Evolutionary conservation across 805 yeast genomes (phyloP), one percentile per base, ranked within the genome.

Genomic region (Pichia kluyveri): DNA sequence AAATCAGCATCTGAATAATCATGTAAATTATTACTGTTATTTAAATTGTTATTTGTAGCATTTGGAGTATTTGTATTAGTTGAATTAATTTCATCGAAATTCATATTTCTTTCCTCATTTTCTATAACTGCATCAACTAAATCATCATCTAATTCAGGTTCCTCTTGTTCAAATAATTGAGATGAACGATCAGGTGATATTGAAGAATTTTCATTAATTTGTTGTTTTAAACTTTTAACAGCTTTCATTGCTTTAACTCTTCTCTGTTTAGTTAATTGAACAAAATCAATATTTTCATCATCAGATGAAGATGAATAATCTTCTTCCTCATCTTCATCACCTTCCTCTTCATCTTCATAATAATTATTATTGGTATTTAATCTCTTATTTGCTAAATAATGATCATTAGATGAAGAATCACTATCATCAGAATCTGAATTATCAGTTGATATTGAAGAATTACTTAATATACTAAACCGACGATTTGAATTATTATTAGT

Each of bases 201-300:
- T 8, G 51, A 44, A 7, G 51, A 53, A 19, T 48, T 41, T 34
- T 36, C 42, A 14, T 39, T 41, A 14, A 32, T 34, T 40, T 51
- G 14, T 12, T 50, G 53, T 51, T 58, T 60, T 31, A 55, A 48
- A 3, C 49, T 57, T 45, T 60, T 60, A 4, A 68, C 73, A 1
- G 78, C 77, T 52, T 75, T 74, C 71, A 77, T 67, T 1, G 80
- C 71, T 51, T 67, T 72, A 38, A 77, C 77, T 64, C 83, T 79
- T 52, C 80, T 70, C 60, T 82, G 83, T 10, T 83, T 85, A 36
- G 86, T 84, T 51, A 85, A 65, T 60, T 76, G 77, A 15, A 84
- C 86, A 60, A 82, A 83, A 64, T 85, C 91, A 3, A 83, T 79
- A 54, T 79, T 80, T 37, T 80, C 80, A 55, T 78, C 83, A 0